phyloP scores from a whole-genome alignment of 2,329 filamentous ascomycete genomes.

The Fusarium clavum region DNA sequence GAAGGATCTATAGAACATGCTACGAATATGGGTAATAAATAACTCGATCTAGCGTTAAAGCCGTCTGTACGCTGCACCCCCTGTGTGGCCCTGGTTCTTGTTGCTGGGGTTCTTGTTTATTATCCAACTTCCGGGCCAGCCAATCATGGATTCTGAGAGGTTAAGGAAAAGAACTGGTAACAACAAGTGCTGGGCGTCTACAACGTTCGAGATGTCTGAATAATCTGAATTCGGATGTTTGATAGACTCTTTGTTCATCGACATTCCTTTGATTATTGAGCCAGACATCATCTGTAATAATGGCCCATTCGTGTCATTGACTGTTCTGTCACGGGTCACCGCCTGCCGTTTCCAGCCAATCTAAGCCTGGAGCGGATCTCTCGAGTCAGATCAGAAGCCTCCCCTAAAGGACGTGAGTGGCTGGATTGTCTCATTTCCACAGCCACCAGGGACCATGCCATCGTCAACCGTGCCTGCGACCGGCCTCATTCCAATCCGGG shows the following conservation, averaged over 20 bases:
- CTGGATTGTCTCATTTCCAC: slow-evolving; percentile 33
- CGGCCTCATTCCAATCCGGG: slow-evolving; percentile 18
- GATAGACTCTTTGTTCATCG: neutral
- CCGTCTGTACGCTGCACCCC: slow-evolving; percentile 2
- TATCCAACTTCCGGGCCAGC: slow-evolving; percentile 14
- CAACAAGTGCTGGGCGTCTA: neutral
- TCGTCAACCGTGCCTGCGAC: slow-evolving; percentile 5
- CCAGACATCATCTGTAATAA: neutral
- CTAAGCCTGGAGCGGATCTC: neutral
- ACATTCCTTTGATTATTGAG: slow-evolving; percentile 13
- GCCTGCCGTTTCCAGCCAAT: neutral
- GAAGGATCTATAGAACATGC: slow-evolving; percentile 22
- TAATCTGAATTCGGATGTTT: neutral
- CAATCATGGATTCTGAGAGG: neutral
- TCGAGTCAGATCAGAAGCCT: slow-evolving; percentile 24
- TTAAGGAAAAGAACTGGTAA: neutral
- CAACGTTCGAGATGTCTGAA: neutral
- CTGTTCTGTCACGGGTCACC: slow-evolving; percentile 14
- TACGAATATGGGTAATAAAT: slow-evolving; percentile 7
- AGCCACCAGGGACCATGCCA: slow-evolving; percentile 24
- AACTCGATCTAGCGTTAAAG: slow-evolving; percentile 21
- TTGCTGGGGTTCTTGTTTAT: slow-evolving; percentile 21
- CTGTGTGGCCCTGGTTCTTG: neutral
- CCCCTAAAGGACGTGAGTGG: slow-evolving; percentile 27
- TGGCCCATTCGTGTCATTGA: neutral